These are phyloP conservation scores for Tricholoma hemisulphureum DNA, from an alignment of 768 basidiomycete species.

Conservation along the genomic window DNA sequence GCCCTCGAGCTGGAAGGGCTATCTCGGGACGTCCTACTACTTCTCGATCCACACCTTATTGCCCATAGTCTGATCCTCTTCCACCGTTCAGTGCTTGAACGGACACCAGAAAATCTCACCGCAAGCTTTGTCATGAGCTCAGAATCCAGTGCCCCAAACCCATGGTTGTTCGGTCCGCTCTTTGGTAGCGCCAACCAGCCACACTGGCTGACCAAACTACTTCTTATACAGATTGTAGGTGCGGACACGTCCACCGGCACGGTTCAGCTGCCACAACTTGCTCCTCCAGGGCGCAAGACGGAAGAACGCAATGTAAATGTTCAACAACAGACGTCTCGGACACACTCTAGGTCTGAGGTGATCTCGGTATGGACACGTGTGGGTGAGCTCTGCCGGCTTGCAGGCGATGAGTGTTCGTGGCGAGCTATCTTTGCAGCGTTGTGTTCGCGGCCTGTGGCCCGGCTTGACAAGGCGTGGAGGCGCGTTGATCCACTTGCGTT, in stretches of 20 bases:
- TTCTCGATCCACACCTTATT: constrained; percentile 59
- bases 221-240: constrained; percentile 69
- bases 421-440: constrained; percentile 68
- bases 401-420: constrained; percentile 81
- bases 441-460: constrained; percentile 70
- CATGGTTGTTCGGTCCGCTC: constrained; percentile 35
- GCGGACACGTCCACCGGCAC: constrained; percentile 46
- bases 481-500: constrained; percentile 62
- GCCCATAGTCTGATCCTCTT: constrained; percentile 63
- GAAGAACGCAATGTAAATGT: constrained; percentile 27
- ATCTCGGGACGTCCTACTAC: constrained; percentile 61
- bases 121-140: constrained; percentile 40
- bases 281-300: constrained; percentile 29
- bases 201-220: constrained; percentile 77
- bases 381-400: constrained; percentile 68
- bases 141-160: constrained; percentile 21
- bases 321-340: constrained; percentile 45
- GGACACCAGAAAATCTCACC: constrained; percentile 53
- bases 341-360: constrained; percentile 70
- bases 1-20: constrained; percentile 64
- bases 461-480: constrained; percentile 79
- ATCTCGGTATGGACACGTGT: constrained; percentile 72
- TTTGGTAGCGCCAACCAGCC: constrained; percentile 71
- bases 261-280: constrained; percentile 11
- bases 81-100: constrained; percentile 53